Percentiles rank a stretch among this genome's conserved stretches.
Evolutionary conservation across 768 basidiomycete genomes (phyloP).

Genomic region (Suillus discolor): DNA sequence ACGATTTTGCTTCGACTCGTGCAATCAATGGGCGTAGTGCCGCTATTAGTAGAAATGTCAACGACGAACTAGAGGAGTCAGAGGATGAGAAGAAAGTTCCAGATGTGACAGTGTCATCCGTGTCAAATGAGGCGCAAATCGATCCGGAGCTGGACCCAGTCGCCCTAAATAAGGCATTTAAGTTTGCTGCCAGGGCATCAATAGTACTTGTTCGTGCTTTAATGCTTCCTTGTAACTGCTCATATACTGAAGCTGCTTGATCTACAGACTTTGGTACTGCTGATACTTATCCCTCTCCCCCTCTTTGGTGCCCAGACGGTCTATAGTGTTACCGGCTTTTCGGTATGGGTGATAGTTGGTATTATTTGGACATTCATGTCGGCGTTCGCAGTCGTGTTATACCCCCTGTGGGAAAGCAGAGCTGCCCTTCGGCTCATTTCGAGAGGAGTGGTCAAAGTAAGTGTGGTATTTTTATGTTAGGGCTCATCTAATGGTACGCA

Average conservation of each 20-base stretch:
- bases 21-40: constrained; percentile 56
- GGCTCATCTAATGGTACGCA: constrained; percentile 15
- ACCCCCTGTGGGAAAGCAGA: constrained; percentile 86
- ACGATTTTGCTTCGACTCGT: constrained; percentile 79
- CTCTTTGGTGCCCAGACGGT: constrained; percentile 83
- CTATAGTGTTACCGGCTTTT: constrained; percentile 63
- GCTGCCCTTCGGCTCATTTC: constrained; percentile 60
- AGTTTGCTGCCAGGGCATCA: constrained; percentile 78
- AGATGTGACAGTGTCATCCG: constrained; percentile 34
- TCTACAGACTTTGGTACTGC: constrained; percentile 56
- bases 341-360: constrained; percentile 80
- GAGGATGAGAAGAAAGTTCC: constrained; percentile 42
- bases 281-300: constrained; percentile 81
- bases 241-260: constrained; percentile 1
- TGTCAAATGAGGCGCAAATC: constrained; percentile 37
- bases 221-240: constrained; percentile 1
- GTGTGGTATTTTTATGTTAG: neutral
- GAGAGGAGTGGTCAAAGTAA: constrained; percentile 66
- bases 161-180: constrained; percentile 71
- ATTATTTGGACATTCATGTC: constrained; percentile 87
- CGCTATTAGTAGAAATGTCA: constrained; percentile 18
- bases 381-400: constrained; percentile 73
- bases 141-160: constrained; percentile 67
- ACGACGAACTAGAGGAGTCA: constrained; percentile 22
- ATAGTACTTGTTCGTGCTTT: constrained; percentile 54